These are phyloP conservation scores for Corylus americana DNA, from an alignment of 306 rosid genomes.

Conservation along the genomic window DNA sequence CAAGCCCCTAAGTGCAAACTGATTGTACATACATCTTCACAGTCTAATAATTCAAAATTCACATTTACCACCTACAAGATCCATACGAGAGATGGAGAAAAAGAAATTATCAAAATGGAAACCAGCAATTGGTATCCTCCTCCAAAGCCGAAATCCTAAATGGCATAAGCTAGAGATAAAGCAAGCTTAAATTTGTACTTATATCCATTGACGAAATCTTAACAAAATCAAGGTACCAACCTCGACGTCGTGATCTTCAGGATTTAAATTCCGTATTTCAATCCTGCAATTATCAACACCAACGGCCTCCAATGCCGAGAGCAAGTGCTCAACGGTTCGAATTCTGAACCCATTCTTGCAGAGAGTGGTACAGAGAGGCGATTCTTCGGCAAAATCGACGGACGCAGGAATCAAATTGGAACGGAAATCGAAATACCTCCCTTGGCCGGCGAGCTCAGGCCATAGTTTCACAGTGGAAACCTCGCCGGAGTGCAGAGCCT, in stretches of 20 bases:
- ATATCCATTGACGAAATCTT: neutral
- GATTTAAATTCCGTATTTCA: conserved; percentile 47
- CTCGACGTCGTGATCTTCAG: conserved; percentile 56
- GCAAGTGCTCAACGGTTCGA: conserved; percentile 88
- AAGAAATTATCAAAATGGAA: neutral
- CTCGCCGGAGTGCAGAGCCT: conserved; percentile 61
- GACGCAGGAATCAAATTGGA: conserved; percentile 59
- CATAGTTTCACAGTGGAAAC: conserved; percentile 60
- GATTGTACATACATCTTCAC: neutral
- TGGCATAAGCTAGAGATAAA: neutral
- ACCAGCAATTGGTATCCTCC: neutral
- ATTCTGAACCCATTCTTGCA: conserved; percentile 61
- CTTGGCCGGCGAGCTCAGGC: conserved; percentile 71
- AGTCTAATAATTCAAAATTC: neutral
- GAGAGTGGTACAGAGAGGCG: conserved; percentile 79
- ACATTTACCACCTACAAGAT: neutral
- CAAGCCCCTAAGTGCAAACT: neutral
- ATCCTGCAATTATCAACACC: conserved; percentile 95
- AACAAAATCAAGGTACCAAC: conserved; percentile 31
- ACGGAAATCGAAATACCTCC: conserved; percentile 68
- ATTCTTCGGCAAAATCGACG: conserved; percentile 53
- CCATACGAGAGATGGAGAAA: neutral
- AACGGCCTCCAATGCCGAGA: conserved; percentile 81
- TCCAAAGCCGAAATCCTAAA: neutral
- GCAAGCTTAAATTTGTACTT: conserved; percentile 1